Evolutionary conservation across 1,139 yeast species (phyloP).

Genomic region (Meyerozyma elateridarum): DNA sequence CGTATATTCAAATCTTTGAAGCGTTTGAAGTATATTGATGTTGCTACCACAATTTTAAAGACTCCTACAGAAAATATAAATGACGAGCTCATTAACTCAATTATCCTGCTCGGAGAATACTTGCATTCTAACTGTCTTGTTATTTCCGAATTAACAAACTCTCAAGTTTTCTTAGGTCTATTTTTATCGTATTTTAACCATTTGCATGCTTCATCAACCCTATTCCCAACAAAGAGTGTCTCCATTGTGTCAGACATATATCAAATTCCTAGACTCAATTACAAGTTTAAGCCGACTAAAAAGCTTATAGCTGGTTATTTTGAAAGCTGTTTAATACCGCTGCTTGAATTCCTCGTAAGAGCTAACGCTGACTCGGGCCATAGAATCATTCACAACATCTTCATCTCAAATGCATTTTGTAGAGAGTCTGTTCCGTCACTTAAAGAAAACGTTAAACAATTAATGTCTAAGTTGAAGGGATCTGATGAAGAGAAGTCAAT

Average conservation of each 20-base stretch:
- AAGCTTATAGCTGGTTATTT: conserved; percentile 27
- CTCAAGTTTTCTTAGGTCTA: too few species aligned
- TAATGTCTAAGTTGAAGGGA: conserved; percentile 13
- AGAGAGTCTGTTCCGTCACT: conserved; percentile 16
- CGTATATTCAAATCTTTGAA: too few species aligned
- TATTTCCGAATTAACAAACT: too few species aligned
- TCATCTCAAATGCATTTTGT: conserved; percentile 15
- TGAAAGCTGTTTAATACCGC: conserved; percentile 10
- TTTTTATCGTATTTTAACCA: too few species aligned
- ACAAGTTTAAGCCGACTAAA: conserved; percentile 26
- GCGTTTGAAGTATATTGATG: conserved; percentile 17
- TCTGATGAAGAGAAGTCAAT: conserved; percentile 9
- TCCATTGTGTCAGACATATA: too few species aligned
- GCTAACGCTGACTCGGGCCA: conserved; percentile 4
- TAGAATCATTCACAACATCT: conserved; percentile 4
- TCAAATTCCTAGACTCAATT: conserved; percentile 22
- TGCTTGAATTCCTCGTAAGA: conserved; percentile 10
- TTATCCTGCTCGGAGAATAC: conserved; percentile 16
- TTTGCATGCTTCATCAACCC: too few species aligned
- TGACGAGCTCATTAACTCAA: conserved; percentile 14
- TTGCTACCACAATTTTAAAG: conserved; percentile 13
- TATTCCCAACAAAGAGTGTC: too few species aligned
- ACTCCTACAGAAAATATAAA: conserved; percentile 11
- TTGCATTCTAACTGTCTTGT: too few species aligned
- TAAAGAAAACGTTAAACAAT: conserved; percentile 16